Conservation (phyloP, 169 alveolate species). For the Cyclospora cayetanensis region DNA sequence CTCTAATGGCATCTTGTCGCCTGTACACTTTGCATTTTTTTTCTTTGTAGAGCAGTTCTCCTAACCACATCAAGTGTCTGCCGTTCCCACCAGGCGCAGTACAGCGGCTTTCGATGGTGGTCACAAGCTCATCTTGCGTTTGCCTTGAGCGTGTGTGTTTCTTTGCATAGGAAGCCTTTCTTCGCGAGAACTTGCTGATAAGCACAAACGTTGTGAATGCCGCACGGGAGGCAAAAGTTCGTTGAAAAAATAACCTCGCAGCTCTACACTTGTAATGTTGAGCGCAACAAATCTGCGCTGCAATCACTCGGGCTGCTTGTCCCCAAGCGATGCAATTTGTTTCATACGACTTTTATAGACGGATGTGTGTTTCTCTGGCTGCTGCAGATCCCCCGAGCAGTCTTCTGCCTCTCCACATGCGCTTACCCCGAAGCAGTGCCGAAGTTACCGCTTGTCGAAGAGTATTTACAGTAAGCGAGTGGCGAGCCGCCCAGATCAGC, state of each 20-base stretch:
- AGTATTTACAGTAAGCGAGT: constrained; percentile 63
- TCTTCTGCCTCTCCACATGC: constrained; percentile 78
- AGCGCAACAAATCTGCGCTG: neutral
- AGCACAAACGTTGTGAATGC: constrained; percentile 69
- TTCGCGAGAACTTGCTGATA: constrained; percentile 72
- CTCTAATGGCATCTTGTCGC: too few relatives aligned
- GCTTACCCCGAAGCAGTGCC: constrained; percentile 72
- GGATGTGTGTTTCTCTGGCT: neutral
- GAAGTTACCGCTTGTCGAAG: constrained; percentile 62
- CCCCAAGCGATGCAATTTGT: neutral
- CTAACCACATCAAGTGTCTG: too few relatives aligned
- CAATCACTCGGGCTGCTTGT: neutral
- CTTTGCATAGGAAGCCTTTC: constrained; percentile 65
- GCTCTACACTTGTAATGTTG: too few relatives aligned
- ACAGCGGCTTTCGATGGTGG: too few relatives aligned
- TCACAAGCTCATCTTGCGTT: too few relatives aligned
- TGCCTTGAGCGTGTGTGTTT: too few relatives aligned
- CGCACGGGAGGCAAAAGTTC: constrained; percentile 11
- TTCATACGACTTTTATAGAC: neutral
- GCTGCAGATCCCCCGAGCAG: constrained; percentile 64
- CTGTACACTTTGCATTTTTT: too few relatives aligned
- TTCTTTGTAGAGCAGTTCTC: too few relatives aligned
- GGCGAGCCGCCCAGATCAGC: neutral
- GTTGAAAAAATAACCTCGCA: too few relatives aligned
- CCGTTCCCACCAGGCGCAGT: too few relatives aligned